Evolutionary conservation across 2,329 filamentous ascomycete genomes (phyloP), one percentile per base, ranked within the genome.

Genomic region (Dactylella cylindrospora): DNA sequence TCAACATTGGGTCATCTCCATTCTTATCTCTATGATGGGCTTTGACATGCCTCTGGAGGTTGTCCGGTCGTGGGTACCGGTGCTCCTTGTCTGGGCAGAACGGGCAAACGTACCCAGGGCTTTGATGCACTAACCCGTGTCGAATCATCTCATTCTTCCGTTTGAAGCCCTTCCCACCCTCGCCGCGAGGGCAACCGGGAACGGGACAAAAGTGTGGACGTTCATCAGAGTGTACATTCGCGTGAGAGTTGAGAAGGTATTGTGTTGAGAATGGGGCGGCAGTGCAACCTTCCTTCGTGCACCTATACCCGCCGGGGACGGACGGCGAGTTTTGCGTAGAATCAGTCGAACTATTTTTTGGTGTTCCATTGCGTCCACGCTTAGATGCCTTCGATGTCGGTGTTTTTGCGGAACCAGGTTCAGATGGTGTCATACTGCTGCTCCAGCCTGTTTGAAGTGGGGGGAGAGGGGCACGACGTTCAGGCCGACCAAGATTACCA

Each of bases 1-100:
- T 81, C 32, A 98, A 76, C 50, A 79, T 74, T 0, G 86, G 83
- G 69, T 97, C 91, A 67, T 96, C 90, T 72, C 90, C 91, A 71
- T 87, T 84, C 72, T 89, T 93, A 70, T 97, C 90, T 31, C 84
- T 76, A 71, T 97, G 93, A 71, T 97, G 91, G 33, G 93, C 89
- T 50, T 89, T 83, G 26, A 97, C 93, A 73, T 98, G 93, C 72
- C 91, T 84, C 76, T 96, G 91, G 52, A 98, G 76, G 76, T 97
- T 97, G 72, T 98, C 93, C 26, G 93, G 93, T 67, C 93, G 80
- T 3, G 93, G 93, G 72, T 97, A 97, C 71, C 86, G 90, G 73
- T 96, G 91, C 71, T 96, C 90, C 67, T 90, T 80, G 70, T 95
- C 90, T 1, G 89, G 87, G 72, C 93, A 98, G 71, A 96, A 97